Base-by-base conservation (phyloP, 1,139 yeast genomes). In the Pichia sp. region DNA sequence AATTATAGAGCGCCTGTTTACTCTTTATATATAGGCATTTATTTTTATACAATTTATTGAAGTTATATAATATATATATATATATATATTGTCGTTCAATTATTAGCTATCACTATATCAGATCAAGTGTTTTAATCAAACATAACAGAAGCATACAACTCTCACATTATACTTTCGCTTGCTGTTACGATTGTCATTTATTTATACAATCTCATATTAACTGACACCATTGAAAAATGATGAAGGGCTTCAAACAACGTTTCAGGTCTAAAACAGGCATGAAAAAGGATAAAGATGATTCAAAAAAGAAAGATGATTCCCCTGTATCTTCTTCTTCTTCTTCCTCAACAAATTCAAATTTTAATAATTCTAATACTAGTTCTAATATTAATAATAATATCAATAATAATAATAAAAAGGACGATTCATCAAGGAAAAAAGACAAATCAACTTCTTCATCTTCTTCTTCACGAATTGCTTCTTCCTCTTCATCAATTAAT, bases 211-310 rank as follows among this genome's bases (percentile, higher is more conserved):
- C 22, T 16, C 7, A 16, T 26, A 30, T 20, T 26, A 30, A 29
- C 16, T 30, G 23, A 9, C 10, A 16, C 28, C 24, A 9, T 34
- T 22, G 37, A 28, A 59, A 51, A 34, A 63, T 63, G 67, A 63
- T 63, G 66, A 62, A 60, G 51, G 65, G 66, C 9, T 62, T 63
- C 49, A 63, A 61, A 42, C 65, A 62, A 47, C 53, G 65, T 46
- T 61, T 63, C 42, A 59, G 62, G 46, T 55, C 64, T 10, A 61
- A 57, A 39, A 45, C 63, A n/a, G 51, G 57, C 35, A 55, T 54
- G 42, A 53, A 55, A 42, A 53, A 58, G 47, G 52, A 53, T 31
- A 53, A 58, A 46, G 52, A 53, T 31, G 52, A 52, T 28, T 52
- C 53, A 4, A 34, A 53, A 31, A 39, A 50, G 5, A 30, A 28